These are phyloP conservation scores for Cladosporium austrohemisphaericum DNA, from an alignment of 2,329 filamentous ascomycete species.

Conservation along the genomic window DNA sequence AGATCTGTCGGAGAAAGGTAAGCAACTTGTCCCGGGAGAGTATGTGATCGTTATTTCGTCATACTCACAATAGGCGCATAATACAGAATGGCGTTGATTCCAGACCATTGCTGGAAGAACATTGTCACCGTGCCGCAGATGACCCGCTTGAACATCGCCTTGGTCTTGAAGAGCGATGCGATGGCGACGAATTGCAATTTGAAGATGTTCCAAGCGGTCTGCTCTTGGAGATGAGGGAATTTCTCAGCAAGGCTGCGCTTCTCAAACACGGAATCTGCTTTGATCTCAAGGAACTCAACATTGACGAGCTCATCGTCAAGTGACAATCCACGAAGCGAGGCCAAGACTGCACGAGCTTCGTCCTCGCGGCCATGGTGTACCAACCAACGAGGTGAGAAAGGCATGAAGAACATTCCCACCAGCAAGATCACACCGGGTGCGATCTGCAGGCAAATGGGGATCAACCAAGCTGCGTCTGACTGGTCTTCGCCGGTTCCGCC, in stretches of 20 bases:
- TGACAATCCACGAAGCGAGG: conserved; percentile 24
- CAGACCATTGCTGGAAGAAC: conserved; percentile 36
- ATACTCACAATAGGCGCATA: conserved; percentile 43
- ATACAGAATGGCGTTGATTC: conserved; percentile 44
- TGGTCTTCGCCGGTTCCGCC: conserved; percentile 26
- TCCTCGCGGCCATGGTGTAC: conserved; percentile 27
- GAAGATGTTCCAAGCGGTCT: conserved; percentile 13
- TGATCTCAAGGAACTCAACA: conserved; percentile 32
- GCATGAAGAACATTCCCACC: conserved; percentile 28
- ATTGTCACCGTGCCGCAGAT: conserved; percentile 21
- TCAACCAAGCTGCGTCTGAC: conserved; percentile 38
- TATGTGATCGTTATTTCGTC: too few species aligned
- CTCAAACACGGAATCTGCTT: conserved; percentile 27
- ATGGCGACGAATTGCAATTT: conserved; percentile 17
- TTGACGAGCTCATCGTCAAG: conserved; percentile 22
- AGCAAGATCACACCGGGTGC: conserved; percentile 30
- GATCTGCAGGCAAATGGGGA: conserved; percentile 48
- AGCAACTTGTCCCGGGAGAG: too few species aligned
- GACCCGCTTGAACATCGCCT: conserved; percentile 26
- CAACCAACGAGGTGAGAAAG: conserved; percentile 29
- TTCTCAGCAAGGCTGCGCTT: conserved; percentile 20
- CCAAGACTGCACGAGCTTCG: conserved; percentile 23
- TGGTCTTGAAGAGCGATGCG: conserved; percentile 16
- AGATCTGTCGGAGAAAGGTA: too few species aligned
- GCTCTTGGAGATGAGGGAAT: conserved; percentile 17